Base-by-base conservation (phyloP, 257 asterid species). In the Thymus quinquecostatus region DNA sequence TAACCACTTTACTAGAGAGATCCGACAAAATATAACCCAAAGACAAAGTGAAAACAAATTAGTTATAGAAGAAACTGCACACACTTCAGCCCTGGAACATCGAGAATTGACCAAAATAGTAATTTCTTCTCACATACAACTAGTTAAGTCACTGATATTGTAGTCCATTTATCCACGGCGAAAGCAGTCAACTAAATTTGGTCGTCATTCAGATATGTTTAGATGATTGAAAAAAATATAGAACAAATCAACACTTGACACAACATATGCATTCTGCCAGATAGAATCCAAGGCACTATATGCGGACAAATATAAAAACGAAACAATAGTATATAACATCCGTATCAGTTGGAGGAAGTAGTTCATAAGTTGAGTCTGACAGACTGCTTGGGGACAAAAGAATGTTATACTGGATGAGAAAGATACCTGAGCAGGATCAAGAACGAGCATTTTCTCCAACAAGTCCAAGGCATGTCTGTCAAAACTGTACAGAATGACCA, bases 361-460 rank as follows among this genome's bases (percentile, higher is more conserved):
- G 32, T 7, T 14, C 28, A 53, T 21, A 53, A 21, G 58, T 53
- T 53, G 58, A 53, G 58, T 8, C 6, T 8, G 11, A 53, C 10
- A 1, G 58, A 53, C 21, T 14, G 58, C 57, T 14, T 4, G 32
- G 32, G 57, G 11, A 60, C 10, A 71, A 48, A 74, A 49, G 10
- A 63, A 32, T 33, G 63, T 74, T 66, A 54, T 62, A 38, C 41
- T 43, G 55, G 53, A 68, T 66, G 53, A 61, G 45, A 62, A 8
- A 77, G 68, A 83, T 82, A 95, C 99, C 98, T 92, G 90, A 65
- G 97, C 87, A 11, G 99, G 99, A 83, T 95, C 99, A 57, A 95
- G 97, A 57, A 83, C 91, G 78, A 95, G 82, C 98, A 95, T 89
- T 75, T 83, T 89, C 79, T 95, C 99, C 82, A 95, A 79, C 78